phyloP scores from a whole-genome alignment of 768 basidiomycete genomes.

The Auricularia heimuer region DNA sequence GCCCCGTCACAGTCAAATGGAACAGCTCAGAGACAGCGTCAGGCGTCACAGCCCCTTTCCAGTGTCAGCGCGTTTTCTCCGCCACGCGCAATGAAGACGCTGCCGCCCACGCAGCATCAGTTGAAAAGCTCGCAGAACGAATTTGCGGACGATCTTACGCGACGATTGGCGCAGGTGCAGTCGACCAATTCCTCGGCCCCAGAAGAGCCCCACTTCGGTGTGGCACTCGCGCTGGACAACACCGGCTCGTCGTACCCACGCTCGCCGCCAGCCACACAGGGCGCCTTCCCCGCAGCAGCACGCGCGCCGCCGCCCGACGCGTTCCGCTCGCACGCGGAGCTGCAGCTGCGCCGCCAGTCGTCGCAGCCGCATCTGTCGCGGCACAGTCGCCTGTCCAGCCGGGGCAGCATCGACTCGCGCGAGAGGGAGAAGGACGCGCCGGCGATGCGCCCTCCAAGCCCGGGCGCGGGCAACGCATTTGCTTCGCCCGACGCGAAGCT shows the following conservation, averaged over 20 bases:
- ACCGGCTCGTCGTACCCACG: background rate
- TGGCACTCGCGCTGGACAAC: background rate
- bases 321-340: background rate
- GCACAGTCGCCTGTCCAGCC: background rate
- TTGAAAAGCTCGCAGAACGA: background rate
- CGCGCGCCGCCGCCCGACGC: background rate
- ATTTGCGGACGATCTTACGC: conserved; percentile 6
- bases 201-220: background rate
- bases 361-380: background rate
- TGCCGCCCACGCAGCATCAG: background rate
- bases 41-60: conserved; percentile 14
- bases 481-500: background rate
- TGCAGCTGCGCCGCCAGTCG: background rate
- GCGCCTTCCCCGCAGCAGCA: background rate
- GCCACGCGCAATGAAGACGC: background rate
- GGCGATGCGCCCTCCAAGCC: background rate
- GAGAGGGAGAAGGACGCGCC: background rate
- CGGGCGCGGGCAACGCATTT: background rate
- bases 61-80: background rate
- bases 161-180: conserved; percentile 2
- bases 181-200: background rate
- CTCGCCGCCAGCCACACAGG: background rate
- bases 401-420: background rate
- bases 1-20: conserved; percentile 12
- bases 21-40: conserved; percentile 12